A percentile compares a stretch with the other conserved stretches of the same genome.
Conservation (phyloP, 805 yeast genomes). For the Cyberlindnera saturnus region DNA sequence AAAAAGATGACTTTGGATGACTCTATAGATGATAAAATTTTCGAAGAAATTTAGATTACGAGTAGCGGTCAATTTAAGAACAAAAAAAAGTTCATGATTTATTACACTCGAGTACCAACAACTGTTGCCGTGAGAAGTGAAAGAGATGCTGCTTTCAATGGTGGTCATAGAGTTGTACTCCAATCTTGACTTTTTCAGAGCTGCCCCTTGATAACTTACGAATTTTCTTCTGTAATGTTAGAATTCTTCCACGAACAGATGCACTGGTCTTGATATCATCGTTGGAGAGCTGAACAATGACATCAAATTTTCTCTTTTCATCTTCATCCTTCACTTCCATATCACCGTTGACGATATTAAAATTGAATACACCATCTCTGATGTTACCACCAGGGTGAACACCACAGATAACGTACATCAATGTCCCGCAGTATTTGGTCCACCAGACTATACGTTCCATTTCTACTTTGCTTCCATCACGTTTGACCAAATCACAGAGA, state of each 20-base stretch:
- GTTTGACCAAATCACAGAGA: slow-evolving; percentile 43
- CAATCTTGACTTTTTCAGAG: slow-evolving; percentile 45
- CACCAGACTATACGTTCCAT: slow-evolving; percentile 55
- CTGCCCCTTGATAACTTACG: slow-evolving; percentile 48
- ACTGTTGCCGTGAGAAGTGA: too few species aligned
- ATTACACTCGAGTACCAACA: too few species aligned
- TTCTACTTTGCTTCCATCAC: slow-evolving; percentile 36
- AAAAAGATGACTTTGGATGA: neutral
- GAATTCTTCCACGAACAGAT: slow-evolving; percentile 51
- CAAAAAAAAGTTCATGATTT: too few species aligned
- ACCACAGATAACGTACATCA: slow-evolving; percentile 75
- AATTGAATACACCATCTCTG: slow-evolving; percentile 50
- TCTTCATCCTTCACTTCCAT: slow-evolving; percentile 24
- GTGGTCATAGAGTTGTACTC: slow-evolving; percentile 38
- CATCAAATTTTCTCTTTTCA: slow-evolving; percentile 32
- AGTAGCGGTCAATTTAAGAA: too few species aligned
- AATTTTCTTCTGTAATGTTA: slow-evolving; percentile 53
- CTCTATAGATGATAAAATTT: neutral
- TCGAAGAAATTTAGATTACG: too few species aligned
- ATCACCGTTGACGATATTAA: slow-evolving; percentile 30
- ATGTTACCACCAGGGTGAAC: slow-evolving; percentile 79
- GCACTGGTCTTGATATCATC: slow-evolving; percentile 54
- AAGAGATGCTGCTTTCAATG: neutral
- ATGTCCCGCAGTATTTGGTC: slow-evolving; percentile 66
- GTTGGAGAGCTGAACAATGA: slow-evolving; percentile 39